Evolutionary conservation across 768 basidiomycete genomes (phyloP), one percentile per base, ranked within the genome.

Genomic region (Kwoniella mangroviensis): DNA sequence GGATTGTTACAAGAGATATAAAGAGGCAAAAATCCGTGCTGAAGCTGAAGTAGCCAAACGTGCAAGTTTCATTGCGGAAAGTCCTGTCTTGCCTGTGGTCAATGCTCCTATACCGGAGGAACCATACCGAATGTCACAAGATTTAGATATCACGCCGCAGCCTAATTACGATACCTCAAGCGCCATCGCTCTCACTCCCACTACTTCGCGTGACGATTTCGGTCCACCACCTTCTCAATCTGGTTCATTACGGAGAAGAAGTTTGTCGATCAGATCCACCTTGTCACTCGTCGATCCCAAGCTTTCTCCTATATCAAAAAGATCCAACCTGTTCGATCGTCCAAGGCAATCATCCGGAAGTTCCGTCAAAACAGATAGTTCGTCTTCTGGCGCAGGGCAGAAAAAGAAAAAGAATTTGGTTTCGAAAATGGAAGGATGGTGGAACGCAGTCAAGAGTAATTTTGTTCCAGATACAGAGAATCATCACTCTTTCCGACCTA

Each of bases 1-100:
- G 65, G 85, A 85, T 73, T 83, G 84, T 73, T 85, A 85, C 74
- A 80, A 84, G 58, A 73, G 79, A 70, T 79, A 81, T 78, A 84
- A 85, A 71, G 83, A 84, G 59, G 84, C 82, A 42, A 84, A 84
- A 71, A 80, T 85, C 22, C 61, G 80, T 21, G 80, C 84, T 0
- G 85, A 84, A 62, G 61, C 71, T 2, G 67, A 65, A 28, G 57
- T 22, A 45, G 65, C 62, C 3, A 58, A 41, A 49, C 21, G 62
- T 10, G n/a, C 28, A 45, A 21, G 42, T 10, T 59, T 49, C 11
- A 13, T 51, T 2, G 72, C 53, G 2, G 55, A 61, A n/a, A 62
- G 53, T 40, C 59, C 58, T 13, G 34, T 21, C 19, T 26, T 45
- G 13, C 59, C 55, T 9, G 2, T 34, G 17, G 12, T 70, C 22